A percentile compares a stretch with the other conserved stretches of the same genome.
phyloP scores from a whole-genome alignment of 768 basidiomycete genomes.

The Pholiota conissans region DNA sequence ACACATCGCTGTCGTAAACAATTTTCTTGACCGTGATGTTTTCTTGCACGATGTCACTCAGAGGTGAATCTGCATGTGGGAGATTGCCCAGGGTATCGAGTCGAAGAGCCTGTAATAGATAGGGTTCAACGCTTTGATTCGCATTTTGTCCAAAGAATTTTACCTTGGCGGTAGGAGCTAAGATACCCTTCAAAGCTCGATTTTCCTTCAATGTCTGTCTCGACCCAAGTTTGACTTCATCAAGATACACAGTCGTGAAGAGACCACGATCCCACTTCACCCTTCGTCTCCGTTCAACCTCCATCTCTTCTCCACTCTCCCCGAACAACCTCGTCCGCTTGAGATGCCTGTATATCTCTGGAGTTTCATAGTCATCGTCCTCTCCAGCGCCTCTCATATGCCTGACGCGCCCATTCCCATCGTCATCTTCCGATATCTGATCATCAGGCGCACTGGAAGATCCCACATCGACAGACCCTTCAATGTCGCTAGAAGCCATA shows the following conservation, averaged over 20 bases:
- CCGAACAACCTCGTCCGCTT: conserved; percentile 43
- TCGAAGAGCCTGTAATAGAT: conserved; percentile 44
- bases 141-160: conserved; percentile 12
- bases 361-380: conserved; percentile 78
- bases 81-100: conserved; percentile 78
- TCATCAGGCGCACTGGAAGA: conserved; percentile 29
- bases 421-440: conserved; percentile 13
- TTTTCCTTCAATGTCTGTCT: conserved; percentile 42
- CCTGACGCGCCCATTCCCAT: conserved; percentile 19
- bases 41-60: conserved; percentile 59
- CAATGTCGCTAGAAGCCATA: conserved; percentile 31
- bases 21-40: conserved; percentile 75
- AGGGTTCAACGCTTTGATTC: background rate
- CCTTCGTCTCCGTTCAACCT: conserved; percentile 39
- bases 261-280: conserved; percentile 82
- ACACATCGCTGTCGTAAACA: conserved; percentile 74
- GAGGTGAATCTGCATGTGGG: conserved; percentile 52
- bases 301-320: conserved; percentile 28
- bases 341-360: conserved; percentile 41
- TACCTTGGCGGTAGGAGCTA: conserved; percentile 71
- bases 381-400: conserved; percentile 76
- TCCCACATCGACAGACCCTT: conserved; percentile 24
- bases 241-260: conserved; percentile 58
- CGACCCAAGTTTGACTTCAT: conserved; percentile 58
- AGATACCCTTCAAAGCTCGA: conserved; percentile 56